Evolutionary conservation across 2,329 filamentous ascomycete genomes (phyloP).

Genomic region (Verticillium alfalfae): DNA sequence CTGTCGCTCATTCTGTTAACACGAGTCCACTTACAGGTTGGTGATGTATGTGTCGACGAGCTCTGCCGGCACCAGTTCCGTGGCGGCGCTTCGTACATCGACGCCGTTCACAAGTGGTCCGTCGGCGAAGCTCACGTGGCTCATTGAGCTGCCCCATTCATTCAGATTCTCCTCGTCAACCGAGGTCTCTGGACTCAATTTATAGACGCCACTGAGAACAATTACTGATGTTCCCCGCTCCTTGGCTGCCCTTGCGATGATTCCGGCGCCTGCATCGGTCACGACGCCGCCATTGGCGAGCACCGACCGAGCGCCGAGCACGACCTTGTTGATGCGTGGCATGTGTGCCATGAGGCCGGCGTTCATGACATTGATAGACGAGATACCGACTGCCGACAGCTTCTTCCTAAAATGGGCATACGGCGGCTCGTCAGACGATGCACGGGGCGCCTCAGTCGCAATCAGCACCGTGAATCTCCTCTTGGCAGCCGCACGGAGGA

Average conservation of each 20-base stretch:
- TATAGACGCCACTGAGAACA: constrained; percentile 86
- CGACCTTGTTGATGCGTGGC: constrained; percentile 91
- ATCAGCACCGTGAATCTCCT: constrained; percentile 89
- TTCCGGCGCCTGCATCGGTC: constrained; percentile 74
- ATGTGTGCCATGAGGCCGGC: constrained; percentile 88
- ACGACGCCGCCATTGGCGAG: constrained; percentile 84
- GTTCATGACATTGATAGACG: constrained; percentile 78
- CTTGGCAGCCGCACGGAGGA: constrained; percentile 81
- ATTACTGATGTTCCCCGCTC: constrained; percentile 80
- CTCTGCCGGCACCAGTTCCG: constrained; percentile 76
- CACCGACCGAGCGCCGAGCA: constrained; percentile 81
- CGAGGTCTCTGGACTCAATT: constrained; percentile 84
- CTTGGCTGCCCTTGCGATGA: constrained; percentile 79
- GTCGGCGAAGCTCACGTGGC: constrained; percentile 71
- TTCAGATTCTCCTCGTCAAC: constrained; percentile 77
- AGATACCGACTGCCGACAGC: constrained; percentile 70
- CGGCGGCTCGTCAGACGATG: constrained; percentile 26
- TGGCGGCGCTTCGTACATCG: constrained; percentile 72
- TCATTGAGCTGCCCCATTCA: constrained; percentile 78
- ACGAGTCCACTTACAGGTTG: constrained; percentile 48
- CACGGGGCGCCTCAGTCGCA: constrained; percentile 55
- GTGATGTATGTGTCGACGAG: constrained; percentile 79
- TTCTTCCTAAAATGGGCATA: constrained; percentile 66
- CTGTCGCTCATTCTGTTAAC: constrained; percentile 3
- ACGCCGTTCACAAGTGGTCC: constrained; percentile 73